Percentiles rank a stretch among this genome's conserved stretches.
Conservation (phyloP, 2,329 filamentous ascomycete genomes). For the Exophiala xenobiotica region DNA sequence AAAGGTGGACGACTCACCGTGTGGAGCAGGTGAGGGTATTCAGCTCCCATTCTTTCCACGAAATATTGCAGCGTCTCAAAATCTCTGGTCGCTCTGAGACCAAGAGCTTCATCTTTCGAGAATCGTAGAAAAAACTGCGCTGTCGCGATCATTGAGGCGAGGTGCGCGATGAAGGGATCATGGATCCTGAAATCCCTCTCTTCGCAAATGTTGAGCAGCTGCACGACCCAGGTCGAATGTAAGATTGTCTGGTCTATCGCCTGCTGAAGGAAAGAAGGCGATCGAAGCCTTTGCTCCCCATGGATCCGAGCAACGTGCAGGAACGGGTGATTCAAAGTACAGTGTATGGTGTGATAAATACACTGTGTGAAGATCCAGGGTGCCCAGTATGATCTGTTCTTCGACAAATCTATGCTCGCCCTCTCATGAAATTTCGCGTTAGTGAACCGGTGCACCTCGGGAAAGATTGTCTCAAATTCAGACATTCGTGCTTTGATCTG, state of each 20-base stretch:
- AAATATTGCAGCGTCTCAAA: conserved; percentile 20
- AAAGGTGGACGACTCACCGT: conserved; percentile 13
- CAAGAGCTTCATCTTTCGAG: conserved; percentile 20
- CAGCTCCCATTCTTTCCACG: conserved; percentile 17
- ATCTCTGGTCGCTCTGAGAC: conserved; percentile 13
- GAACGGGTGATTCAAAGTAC: conserved; percentile 26
- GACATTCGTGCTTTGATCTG: conserved; percentile 26
- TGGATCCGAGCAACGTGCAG: conserved; percentile 24
- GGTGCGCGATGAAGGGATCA: conserved; percentile 25
- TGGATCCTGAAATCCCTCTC: conserved; percentile 19
- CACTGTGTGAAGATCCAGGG: conserved; percentile 24
- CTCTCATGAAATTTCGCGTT: conserved; percentile 18
- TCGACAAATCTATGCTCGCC: conserved; percentile 10
- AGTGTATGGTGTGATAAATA: conserved; percentile 26
- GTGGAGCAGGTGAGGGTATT: conserved; percentile 21
- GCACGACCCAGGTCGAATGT: conserved; percentile 25
- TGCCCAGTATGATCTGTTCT: conserved; percentile 22
- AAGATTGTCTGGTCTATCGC: conserved; percentile 25
- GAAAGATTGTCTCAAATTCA: conserved; percentile 22
- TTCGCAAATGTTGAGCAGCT: conserved; percentile 18
- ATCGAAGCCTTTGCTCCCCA: conserved; percentile 17
- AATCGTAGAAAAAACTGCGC: conserved; percentile 24
- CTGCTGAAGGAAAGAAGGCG: conserved; percentile 28
- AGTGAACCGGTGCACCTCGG: conserved; percentile 25
- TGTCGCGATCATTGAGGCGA: conserved; percentile 23